Evolutionary conservation across 106 monocot species (phyloP).

Genomic region (Dactylorhiza incarnata): DNA sequence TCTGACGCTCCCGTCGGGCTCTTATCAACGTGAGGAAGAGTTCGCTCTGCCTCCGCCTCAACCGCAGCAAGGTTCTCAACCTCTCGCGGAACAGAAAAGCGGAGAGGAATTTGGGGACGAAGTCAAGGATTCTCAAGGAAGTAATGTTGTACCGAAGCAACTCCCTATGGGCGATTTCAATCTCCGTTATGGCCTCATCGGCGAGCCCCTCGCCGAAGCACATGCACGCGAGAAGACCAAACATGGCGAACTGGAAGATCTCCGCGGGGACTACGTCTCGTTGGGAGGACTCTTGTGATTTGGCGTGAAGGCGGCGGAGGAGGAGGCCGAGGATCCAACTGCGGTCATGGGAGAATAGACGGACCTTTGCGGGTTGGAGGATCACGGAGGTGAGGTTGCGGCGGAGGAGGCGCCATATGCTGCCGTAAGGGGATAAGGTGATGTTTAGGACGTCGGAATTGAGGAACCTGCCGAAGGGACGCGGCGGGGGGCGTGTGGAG

Average conservation of each 20-base stretch:
- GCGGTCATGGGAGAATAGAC: not conserved
- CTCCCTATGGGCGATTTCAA: not conserved
- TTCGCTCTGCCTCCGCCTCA: slow-evolving; percentile 7
- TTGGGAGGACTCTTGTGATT: not conserved
- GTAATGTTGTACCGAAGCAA: not conserved
- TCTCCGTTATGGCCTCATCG: slow-evolving; percentile 5
- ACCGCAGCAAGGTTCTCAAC: not conserved
- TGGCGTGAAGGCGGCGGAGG: not conserved
- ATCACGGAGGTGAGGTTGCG: slow-evolving; percentile 10
- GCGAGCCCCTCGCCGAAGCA: slow-evolving; percentile 15
- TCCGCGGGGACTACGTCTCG: not conserved
- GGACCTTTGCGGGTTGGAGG: not conserved
- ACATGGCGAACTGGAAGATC: slow-evolving; percentile 11
- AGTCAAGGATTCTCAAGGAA: not conserved
- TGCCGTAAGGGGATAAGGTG: slow-evolving; percentile 4
- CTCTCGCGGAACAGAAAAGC: not conserved
- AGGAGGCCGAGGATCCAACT: slow-evolving; percentile 13
- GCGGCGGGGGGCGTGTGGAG: not conserved
- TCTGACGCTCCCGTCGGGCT: not conserved
- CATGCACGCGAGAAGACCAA: slow-evolving; percentile 7
- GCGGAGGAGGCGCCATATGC: slow-evolving; percentile 8
- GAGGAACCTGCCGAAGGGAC: not conserved
- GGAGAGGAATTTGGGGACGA: not conserved
- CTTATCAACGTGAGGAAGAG: slow-evolving; percentile 3
- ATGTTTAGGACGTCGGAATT: not conserved